These are phyloP conservation scores for Nyssa sinensis DNA, from an alignment of 148 eudicot genomes.

Conservation along the genomic window DNA sequence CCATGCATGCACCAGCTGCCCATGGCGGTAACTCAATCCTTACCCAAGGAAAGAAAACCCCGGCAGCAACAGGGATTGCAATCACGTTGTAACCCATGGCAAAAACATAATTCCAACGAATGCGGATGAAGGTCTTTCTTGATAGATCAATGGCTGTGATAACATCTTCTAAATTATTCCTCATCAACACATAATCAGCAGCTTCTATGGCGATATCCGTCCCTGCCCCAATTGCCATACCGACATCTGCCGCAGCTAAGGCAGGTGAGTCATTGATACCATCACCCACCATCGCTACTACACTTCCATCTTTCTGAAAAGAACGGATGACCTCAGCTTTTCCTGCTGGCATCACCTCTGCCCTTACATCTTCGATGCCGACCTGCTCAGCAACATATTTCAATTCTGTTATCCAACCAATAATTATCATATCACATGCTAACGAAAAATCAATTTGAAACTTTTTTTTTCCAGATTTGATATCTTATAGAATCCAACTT, in stretches of 20 bases:
- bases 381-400: constrained; percentile 47
- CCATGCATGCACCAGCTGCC: constrained; percentile 99
- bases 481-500: neutral
- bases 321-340: constrained; percentile 86
- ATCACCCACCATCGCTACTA: constrained; percentile 97
- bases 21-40: constrained; percentile 79
- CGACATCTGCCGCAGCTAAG: constrained; percentile 91
- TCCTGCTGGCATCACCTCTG: constrained; percentile 96
- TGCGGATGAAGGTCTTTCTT: constrained; percentile 76
- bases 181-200: constrained; percentile 92
- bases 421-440: neutral
- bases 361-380: constrained; percentile 77
- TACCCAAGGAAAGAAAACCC: constrained; percentile 71
- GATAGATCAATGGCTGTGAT: constrained; percentile 97
- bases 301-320: constrained; percentile 73
- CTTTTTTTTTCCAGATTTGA: neutral
- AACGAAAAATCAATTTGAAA: neutral
- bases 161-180: constrained; percentile 86
- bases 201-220: constrained; percentile 97
- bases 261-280: constrained; percentile 98
- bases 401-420: neutral
- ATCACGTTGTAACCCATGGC: constrained; percentile 88
- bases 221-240: constrained; percentile 99
- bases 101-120: constrained; percentile 77
- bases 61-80: constrained; percentile 90